A percentile compares a stretch with the other conserved stretches of the same genome.
These are phyloP conservation scores for Esteya vermicola DNA, from an alignment of 2,329 filamentous ascomycete genomes.

Conservation along the genomic window DNA sequence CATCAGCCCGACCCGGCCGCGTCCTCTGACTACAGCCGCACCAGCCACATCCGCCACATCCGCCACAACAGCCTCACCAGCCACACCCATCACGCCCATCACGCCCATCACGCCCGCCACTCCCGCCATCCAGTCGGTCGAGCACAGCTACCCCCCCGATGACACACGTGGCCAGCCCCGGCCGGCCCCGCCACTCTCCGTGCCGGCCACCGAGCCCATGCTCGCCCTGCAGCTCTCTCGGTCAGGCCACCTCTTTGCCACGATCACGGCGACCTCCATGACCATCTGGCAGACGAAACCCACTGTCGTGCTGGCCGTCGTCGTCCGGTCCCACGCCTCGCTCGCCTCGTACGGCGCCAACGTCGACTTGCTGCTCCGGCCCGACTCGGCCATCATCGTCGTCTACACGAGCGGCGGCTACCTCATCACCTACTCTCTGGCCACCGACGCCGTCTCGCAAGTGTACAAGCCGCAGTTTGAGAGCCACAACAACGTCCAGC, in stretches of 20 bases:
- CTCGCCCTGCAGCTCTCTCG: constrained; percentile 64
- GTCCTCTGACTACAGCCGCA: constrained; percentile 19
- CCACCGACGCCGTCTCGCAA: constrained; percentile 65
- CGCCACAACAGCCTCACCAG: constrained; percentile 20
- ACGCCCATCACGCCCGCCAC: constrained; percentile 36
- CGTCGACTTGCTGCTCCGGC: constrained; percentile 68
- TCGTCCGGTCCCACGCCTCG: constrained; percentile 69
- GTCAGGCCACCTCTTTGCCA: constrained; percentile 70
- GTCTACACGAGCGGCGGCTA: constrained; percentile 77
- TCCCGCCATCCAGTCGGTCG: constrained; percentile 43
- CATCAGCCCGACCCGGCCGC: constrained; percentile 12
- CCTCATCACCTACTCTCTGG: constrained; percentile 86
- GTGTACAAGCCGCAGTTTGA: constrained; percentile 77
- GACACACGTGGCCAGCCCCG: constrained; percentile 11
- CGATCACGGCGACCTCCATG: constrained; percentile 71
- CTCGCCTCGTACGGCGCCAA: constrained; percentile 75
- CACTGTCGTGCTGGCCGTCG: constrained; percentile 72
- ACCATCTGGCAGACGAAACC: constrained; percentile 98
- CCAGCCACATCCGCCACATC: constrained; percentile 16
- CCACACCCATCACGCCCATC: constrained; percentile 18
- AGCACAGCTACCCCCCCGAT: constrained; percentile 32
- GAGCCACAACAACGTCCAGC: constrained; percentile 49
- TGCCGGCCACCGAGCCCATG: constrained; percentile 48
- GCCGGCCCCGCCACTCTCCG: constrained; percentile 10
- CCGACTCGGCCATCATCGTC: constrained; percentile 84